Base-by-base conservation (phyloP, 2,329 filamentous ascomycete species). In the Massarina eburnea region DNA sequence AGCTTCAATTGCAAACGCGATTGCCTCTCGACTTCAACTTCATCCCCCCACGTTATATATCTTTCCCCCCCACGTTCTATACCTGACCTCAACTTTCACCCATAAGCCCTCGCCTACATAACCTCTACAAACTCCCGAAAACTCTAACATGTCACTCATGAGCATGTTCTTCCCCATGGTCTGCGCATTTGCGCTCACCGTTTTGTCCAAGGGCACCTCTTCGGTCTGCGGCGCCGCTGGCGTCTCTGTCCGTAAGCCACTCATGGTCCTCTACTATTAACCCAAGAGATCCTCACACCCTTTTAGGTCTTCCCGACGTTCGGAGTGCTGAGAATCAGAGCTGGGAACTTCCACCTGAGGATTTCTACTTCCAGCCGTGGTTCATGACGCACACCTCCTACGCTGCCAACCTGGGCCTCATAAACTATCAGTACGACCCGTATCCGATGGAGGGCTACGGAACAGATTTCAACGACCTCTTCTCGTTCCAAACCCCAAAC, bases 321-420 rank as follows among this genome's bases (percentile, higher is more conserved):
- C 24, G 24, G 6, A 26, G n/a, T n/a, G n/a, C n/a, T 30, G 15
- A 17, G 4, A 15, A 15, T 9, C 19, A n/a, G 14, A 15, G 26
- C 24, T 57, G 56, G 54, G 15, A 1, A 4, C 24, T 45, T 7
- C 49, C 48, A 20, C 46, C 52, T 6, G 22, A 20, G 4, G 46
- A 41, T 2, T 59, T 47, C n/a, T 52, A 54, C 32, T 56, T 54
- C 47, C 39, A 53, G 27, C 47, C 45, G n/a, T 59, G 55, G 57
- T 40, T 45, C 4, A 54, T 56, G 41, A 45, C 56, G 18, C 46
- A 49, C 10, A 48, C 57, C 17, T 46, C 51, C 9, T 51, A 50
- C 37, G 29, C 46, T 2, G 49, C 48, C n/a, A 52, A 49, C 17
- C 36, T 37, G 2, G 35, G 39, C 1, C 44, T 59, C 27, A 47